Base-by-base conservation (phyloP, 192 early-diverging fungal genomes). In the Thoreauomyces humboldtii region DNA sequence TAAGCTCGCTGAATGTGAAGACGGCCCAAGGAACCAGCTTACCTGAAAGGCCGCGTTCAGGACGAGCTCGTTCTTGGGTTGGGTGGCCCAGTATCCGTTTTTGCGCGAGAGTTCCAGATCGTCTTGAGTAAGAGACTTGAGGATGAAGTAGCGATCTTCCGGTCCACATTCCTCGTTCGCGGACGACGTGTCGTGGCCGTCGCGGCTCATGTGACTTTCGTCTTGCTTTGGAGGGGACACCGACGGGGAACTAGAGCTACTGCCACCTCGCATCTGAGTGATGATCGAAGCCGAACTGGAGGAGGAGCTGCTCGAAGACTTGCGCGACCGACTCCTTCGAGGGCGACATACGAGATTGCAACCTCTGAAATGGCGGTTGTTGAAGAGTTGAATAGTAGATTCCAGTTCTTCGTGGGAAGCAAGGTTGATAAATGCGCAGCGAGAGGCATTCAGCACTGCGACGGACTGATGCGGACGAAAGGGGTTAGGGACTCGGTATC, bases 61-160 rank as follows among this genome's bases (percentile, higher is more conserved):
- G 31, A 70, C 59, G 2, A 54, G 53, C 31, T 71, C 69, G 36
- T 71, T 71, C 44, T 71, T 71, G 25, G 42, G 27, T 55, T 71
- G 69, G 7, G 69, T 71, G 17, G 69, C 52, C 69, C 69, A 71
- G 28, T 19, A 24, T 7, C 55, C 33, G 11, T n/a, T 11, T 15
- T 11, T 21, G 9, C 31, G 11, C 28, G 69, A 65, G 4, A 44
- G 19, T 9, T 71, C 57, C 25, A 71, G 58, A 37, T 71, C 66
- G 60, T 60, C 69, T 19, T 7, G 24, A 4, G 53, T 70, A 1
- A 71, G 34, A 14, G 65, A 70, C 35, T 71, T 71, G 22, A 71
- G 33, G 56, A 71, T 71, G 44, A 71, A 71, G 37, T 46, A 71
- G 11, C 55, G n/a, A 28, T 36, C 55, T 46, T 70, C 22, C 7